phyloP scores from a whole-genome alignment of 164 flowering plant species.

The Chimonanthus salicifolius region DNA sequence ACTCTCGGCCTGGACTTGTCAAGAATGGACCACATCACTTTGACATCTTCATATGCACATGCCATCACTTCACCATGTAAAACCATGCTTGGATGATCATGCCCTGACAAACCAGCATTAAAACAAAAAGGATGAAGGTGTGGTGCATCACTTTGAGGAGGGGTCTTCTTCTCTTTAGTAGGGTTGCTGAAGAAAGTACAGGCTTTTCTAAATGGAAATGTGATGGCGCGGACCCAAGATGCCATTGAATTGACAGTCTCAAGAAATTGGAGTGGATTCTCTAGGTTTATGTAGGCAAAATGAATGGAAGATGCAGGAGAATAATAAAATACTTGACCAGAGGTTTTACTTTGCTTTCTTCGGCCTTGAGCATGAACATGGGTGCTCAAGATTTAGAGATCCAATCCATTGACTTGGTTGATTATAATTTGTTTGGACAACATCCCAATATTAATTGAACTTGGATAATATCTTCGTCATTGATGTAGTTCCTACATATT shows the following conservation, averaged over 20 bases:
- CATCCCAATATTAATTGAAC: no score
- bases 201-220: slow-evolving; percentile 67
- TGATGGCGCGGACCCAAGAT: slow-evolving; percentile 14
- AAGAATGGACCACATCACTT: slow-evolving; percentile 84
- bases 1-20: slow-evolving; percentile 45
- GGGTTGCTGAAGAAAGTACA: slow-evolving; percentile 33
- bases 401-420: no score
- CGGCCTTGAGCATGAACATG: no score
- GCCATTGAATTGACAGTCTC: not conserved
- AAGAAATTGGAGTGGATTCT: no score
- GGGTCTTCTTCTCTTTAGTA: slow-evolving; percentile 24
- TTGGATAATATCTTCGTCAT: no score
- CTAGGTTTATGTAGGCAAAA: no score
- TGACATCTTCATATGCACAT: slow-evolving; percentile 75
- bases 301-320: no score
- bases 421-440: no score
- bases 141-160: slow-evolving; percentile 17
- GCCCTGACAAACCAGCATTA: slow-evolving; percentile 27
- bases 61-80: slow-evolving; percentile 88
- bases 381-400: no score
- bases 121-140: not conserved
- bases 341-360: no score
- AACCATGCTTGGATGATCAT: slow-evolving; percentile 30
- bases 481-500: no score
- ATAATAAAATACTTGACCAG: no score